A percentile compares a stretch with the other conserved stretches of the same genome.
Evolutionary conservation across 2,329 filamentous ascomycete genomes (phyloP).

Genomic region (Verticillium zaregamsianum): DNA sequence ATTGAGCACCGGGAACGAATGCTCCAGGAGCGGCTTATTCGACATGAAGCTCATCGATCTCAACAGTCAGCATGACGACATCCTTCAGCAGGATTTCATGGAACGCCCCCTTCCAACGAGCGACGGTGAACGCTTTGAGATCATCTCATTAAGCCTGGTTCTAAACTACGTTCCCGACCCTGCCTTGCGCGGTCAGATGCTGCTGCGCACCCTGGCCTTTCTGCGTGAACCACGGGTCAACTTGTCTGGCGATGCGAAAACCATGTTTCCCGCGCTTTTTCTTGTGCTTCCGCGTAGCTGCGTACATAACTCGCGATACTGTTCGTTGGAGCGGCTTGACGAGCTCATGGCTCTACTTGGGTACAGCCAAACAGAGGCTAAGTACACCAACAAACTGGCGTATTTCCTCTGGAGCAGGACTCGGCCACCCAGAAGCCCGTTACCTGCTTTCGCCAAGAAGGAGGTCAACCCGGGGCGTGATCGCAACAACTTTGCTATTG

Average conservation of each 20-base stretch:
- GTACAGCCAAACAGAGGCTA: conserved; percentile 61
- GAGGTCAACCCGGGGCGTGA: conserved; percentile 70
- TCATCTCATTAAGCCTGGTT: conserved; percentile 88
- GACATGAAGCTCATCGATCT: conserved; percentile 82
- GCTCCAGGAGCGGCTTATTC: conserved; percentile 68
- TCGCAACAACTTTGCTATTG: conserved; percentile 89
- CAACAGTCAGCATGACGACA: conserved; percentile 77
- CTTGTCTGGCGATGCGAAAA: conserved; percentile 15
- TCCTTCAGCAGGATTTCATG: conserved; percentile 93
- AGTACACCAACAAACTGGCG: conserved; percentile 76
- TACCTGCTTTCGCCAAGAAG: conserved; percentile 59
- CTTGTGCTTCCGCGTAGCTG: conserved; percentile 87
- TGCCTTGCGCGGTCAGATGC: conserved; percentile 74
- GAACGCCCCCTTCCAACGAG: conserved; percentile 66
- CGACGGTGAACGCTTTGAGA: conserved; percentile 68
- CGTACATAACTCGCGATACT: conserved; percentile 84
- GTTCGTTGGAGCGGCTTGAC: conserved; percentile 65
- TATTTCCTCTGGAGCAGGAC: conserved; percentile 79
- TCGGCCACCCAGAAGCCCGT: conserved; percentile 9
- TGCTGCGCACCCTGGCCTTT: conserved; percentile 70
- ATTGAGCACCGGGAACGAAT: conserved; percentile 78
- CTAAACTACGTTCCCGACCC: conserved; percentile 90
- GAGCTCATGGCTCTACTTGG: conserved; percentile 75
- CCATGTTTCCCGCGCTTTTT: conserved; percentile 68
- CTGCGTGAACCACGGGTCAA: conserved; percentile 37